Base-by-base conservation (phyloP, 2,329 filamentous ascomycete species). In the Arthrobotrys musiformis region DNA sequence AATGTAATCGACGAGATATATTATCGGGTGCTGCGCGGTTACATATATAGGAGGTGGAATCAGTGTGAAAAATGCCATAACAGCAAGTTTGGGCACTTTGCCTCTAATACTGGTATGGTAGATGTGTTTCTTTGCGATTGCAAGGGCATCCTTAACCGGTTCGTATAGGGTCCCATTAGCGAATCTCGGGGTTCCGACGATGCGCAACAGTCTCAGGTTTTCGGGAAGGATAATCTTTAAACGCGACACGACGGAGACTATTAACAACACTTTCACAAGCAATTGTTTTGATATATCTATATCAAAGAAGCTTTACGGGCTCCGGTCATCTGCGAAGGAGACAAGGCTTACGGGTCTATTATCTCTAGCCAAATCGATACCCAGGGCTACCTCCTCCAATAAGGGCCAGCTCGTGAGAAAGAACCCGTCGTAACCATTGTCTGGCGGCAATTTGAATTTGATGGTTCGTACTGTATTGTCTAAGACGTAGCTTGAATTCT, bases 381-480 rank as follows among this genome's bases (percentile, higher is more conserved):
- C 68, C 8, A 72, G 60, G 1, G 68, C 58, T 13, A 44, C 46
- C n/a, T 72, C 68, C 26, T 66, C 60, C 19, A 72, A 42, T 6
- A 54, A 22, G 6, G 24, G 22, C 68, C 68, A 72, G 24, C 68
- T 66, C 0, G 58, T 56, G 28, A 72, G 42, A 28, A 72, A 72
- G 37, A 72, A 72, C 0, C 60, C 68, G 22, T 72, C 68, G 19
- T 66, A 72, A 4, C 68, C 60, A 28, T 40, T 64, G 26, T 50
- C 68, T 0, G 68, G 68, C 17, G 68, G 68, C 17, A 61, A 17
- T 26, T 58, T 52, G 37, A 72, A 72, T 48, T 63, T 50, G 9
- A 64, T 66, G 8, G 33, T 64, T 24, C 68, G 68, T 6, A 72
- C 24, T 19, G 63, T 35, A 37, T 72, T 64, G 28, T 72, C 68